phyloP scores from a whole-genome alignment of 768 basidiomycete genomes.

The Lentinula edodes region DNA sequence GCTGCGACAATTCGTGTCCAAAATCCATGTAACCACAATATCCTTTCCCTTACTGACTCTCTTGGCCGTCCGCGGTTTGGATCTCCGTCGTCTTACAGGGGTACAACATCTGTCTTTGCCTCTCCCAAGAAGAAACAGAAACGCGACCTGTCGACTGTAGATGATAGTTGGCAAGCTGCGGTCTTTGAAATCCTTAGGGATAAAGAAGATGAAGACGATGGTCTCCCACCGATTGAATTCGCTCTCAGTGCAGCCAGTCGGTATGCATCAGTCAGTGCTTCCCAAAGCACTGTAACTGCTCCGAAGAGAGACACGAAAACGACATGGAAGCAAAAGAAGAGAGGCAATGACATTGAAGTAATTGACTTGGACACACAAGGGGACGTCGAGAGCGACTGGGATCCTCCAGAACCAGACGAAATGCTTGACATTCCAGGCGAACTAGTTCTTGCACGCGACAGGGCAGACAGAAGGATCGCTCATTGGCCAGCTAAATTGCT shows the following conservation, averaged over 20 bases:
- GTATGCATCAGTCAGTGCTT: slow-evolving; percentile 9
- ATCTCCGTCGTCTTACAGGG: slow-evolving; percentile 26
- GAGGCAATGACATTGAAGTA: slow-evolving; percentile 9
- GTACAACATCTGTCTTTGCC: slow-evolving; percentile 8
- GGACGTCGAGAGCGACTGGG: slow-evolving; percentile 21
- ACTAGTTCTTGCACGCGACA: slow-evolving; percentile 49
- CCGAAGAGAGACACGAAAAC: slow-evolving; percentile 11
- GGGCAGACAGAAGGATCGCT: slow-evolving; percentile 19
- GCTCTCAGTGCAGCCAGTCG: slow-evolving; percentile 14
- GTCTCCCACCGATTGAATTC: slow-evolving; percentile 36
- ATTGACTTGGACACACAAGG: slow-evolving; percentile 11
- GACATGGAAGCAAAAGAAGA: slow-evolving; percentile 21
- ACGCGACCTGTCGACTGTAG: slow-evolving; percentile 22
- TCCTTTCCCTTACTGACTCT: slow-evolving; percentile 31
- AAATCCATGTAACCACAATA: slow-evolving; percentile 30
- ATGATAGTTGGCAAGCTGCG: slow-evolving; percentile 42
- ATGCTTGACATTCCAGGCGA: slow-evolving; percentile 63
- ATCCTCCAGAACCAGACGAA: slow-evolving; percentile 40
- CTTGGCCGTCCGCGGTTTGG: slow-evolving; percentile 38
- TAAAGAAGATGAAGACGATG: slow-evolving; percentile 39
- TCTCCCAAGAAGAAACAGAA: slow-evolving; percentile 47
- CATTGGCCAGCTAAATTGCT: slow-evolving; percentile 71
- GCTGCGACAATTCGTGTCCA: slow-evolving; percentile 24
- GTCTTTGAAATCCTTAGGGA: slow-evolving; percentile 38
- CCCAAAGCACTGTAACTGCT: slow-evolving; percentile 7